Evolutionary conservation across 208 protist species (phyloP), one percentile per base, ranked within the genome.

Genomic region (Trypanosoma congolense): DNA sequence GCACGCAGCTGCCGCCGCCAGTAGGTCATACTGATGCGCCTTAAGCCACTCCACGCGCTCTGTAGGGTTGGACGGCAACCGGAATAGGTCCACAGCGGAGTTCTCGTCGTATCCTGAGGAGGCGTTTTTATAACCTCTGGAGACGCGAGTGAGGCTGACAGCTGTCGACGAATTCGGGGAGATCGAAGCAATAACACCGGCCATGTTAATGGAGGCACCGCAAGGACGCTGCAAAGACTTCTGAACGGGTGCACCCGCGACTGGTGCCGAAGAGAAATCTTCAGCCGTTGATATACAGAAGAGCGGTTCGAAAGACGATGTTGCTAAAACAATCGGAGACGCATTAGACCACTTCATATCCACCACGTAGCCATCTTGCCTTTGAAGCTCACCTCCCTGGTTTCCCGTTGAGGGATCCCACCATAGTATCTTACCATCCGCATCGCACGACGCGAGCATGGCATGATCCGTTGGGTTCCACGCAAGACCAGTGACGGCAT

Each of bases 321-420:
- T 93, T 9, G 93, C 78, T 33, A 98, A 61, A n/a, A 97, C 67
- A 0, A 77, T 78, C 4, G 92, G 90, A 30, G 95, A 61, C 28
- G 63, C 56, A 19, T 90, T 92, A 42, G 93, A 97, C 96, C 96
- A 99, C 73, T 96, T 83, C 29, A 97, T 93, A 49, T 98, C 93
- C 22, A 96, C 90, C 10, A 97, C 78, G 83, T 95, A 98, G 60
- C 83, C 83, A 44, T 54, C 72, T 54, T 85, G 68, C 30, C 75
- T 49, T 51, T 70, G 60, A 18, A 96, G 63, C 61, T 90, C 81
- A 14, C 75, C 76, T 47, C 68, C 69, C 25, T 80, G 56, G 42
- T 93, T 75, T 22, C 84, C 90, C 3, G 77, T 92, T 3, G 74
- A 65, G 14, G 92, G 77, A 70, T 98, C 91, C 96, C 96, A 99